Percentiles rank a stretch among this genome's conserved stretches.
Conservation (phyloP, 2,329 filamentous ascomycete species). For the Ambrosiella xylebori region DNA sequence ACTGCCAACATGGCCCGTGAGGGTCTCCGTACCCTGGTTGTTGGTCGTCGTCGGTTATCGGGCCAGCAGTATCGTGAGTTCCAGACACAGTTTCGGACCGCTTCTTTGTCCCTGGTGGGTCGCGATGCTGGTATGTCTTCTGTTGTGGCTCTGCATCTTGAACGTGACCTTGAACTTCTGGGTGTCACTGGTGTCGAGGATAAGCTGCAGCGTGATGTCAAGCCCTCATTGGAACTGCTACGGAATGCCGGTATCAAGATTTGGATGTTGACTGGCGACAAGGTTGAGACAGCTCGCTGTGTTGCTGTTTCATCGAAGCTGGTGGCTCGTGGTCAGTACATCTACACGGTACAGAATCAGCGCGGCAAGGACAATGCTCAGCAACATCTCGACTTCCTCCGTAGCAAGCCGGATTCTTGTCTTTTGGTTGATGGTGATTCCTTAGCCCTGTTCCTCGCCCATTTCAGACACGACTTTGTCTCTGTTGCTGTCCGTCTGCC, state of each 20-base stretch:
- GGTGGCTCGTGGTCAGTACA: constrained; percentile 83
- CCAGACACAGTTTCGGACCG: constrained; percentile 53
- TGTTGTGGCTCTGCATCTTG: constrained; percentile 65
- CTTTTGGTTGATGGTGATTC: constrained; percentile 92
- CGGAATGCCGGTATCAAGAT: constrained; percentile 98
- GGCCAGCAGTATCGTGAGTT: constrained; percentile 68
- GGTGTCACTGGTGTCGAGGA: constrained; percentile 98
- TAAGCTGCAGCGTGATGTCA: constrained; percentile 88
- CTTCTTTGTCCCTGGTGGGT: constrained; percentile 60
- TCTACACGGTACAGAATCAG: constrained; percentile 79
- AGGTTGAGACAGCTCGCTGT: constrained; percentile 92
- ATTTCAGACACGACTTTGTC: constrained; percentile 76
- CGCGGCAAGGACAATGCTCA: constrained; percentile 71
- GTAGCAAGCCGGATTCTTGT: constrained; percentile 71
- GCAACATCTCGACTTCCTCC: constrained; percentile 74
- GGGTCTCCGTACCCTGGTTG: constrained; percentile 80
- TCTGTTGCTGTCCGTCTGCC: constrained; percentile 73
- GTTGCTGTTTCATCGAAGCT: constrained; percentile 91
- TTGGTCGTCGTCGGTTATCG: constrained; percentile 80
- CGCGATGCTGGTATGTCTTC: constrained; percentile 69
- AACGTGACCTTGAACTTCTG: constrained; percentile 75
- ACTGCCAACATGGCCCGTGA: constrained; percentile 99
- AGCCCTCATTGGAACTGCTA: constrained; percentile 81
- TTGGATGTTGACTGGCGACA: constrained; percentile 99
- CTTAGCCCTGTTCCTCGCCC: constrained; percentile 61